Conservation (phyloP, 345 rosid species). For the Eucalyptus erythrocorys region DNA sequence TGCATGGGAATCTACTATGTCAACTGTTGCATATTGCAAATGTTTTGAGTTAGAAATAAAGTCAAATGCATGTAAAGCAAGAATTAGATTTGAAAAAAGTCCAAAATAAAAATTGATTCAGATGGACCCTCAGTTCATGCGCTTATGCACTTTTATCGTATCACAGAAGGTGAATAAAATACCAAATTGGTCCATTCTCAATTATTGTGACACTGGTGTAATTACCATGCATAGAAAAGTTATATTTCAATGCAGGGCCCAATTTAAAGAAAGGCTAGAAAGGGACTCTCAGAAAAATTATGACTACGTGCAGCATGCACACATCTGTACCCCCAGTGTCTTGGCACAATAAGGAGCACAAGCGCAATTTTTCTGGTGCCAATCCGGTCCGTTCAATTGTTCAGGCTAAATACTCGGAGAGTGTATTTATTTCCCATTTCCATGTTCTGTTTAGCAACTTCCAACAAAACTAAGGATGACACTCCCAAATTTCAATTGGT, state of each 20-base stretch:
- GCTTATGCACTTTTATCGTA: not conserved
- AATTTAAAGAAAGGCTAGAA: not conserved
- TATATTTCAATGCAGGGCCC: not conserved
- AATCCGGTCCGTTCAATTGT: not conserved
- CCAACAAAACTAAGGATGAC: accelerated
- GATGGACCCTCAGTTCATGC: not conserved
- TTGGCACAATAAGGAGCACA: not conserved
- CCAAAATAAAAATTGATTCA: not conserved
- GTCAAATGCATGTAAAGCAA: not conserved
- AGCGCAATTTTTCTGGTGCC: accelerated
- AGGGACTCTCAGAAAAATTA: no score
- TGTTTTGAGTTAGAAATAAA: not conserved
- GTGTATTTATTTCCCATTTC: not conserved
- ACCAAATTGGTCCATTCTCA: accelerated
- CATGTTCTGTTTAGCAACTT: not conserved
- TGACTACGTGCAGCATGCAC: not conserved
- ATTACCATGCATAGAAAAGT: not conserved
- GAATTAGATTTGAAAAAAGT: not conserved
- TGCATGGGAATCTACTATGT: not conserved
- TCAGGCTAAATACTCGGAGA: not conserved
- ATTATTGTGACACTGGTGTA: not conserved
- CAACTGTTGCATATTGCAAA: not conserved
- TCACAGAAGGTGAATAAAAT: accelerated
- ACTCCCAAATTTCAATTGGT: not conserved
- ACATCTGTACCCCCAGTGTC: accelerated